Conservation (phyloP, 495 filamentous ascomycete species). For the Aspergillus homomorphus region DNA sequence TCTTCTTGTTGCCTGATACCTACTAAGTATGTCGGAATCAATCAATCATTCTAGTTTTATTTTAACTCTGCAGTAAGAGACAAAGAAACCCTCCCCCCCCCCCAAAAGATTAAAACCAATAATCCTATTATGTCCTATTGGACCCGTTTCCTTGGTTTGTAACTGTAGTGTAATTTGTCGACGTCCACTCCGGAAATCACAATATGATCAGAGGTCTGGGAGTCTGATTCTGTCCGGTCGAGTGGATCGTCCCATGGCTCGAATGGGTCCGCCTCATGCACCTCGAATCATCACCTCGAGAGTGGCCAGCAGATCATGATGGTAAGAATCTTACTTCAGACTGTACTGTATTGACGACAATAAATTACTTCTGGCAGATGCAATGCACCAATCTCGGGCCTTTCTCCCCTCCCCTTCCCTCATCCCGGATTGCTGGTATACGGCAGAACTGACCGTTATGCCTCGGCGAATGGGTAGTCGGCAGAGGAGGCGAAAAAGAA, state of each 20-base stretch:
- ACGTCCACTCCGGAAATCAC: background rate
- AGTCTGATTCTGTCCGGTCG: background rate
- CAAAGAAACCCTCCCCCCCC: background rate
- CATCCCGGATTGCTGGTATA: background rate
- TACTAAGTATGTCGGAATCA: background rate
- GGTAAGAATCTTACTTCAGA: background rate
- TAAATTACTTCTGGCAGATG: background rate
- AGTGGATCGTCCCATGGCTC: background rate
- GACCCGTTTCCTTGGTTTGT: background rate
- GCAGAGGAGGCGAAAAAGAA: background rate
- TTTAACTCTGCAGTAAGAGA: background rate
- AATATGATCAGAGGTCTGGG: background rate
- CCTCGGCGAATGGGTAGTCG: background rate
- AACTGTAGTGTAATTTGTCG: background rate
- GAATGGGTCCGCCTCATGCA: background rate
- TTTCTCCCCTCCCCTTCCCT: background rate
- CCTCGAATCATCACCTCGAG: background rate
- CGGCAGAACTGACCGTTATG: background rate
- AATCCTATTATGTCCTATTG: background rate
- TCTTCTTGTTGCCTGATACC: conserved; percentile 11
- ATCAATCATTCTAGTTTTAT: background rate
- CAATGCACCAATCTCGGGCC: background rate
- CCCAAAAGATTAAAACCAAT: background rate
- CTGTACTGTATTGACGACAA: background rate
- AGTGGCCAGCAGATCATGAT: background rate